Base-by-base conservation (phyloP, 2,329 filamentous ascomycete species). In the Colletotrichum euphorbiae region DNA sequence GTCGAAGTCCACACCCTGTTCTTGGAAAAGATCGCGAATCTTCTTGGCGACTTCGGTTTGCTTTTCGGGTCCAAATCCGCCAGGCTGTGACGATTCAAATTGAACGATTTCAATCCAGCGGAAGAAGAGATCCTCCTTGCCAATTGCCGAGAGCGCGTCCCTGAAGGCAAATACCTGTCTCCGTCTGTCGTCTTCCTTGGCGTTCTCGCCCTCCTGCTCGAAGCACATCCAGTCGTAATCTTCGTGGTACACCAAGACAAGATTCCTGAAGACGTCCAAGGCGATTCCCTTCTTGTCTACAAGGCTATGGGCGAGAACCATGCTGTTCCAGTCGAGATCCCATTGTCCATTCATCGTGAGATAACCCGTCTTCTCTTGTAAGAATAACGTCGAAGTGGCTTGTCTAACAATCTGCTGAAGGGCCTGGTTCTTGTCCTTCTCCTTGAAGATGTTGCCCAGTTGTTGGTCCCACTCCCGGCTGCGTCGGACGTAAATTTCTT, bases 31-130 rank as follows among this genome's bases (percentile, higher is more conserved):
- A 43, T 89, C 86, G 74, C 91, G 88, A 56, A 94, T 92, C 79
- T 94, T 90, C 71, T 88, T 81, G 67, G 93, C 93, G 1, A 92
- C 90, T 48, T 84, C 86, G 63, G 87, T 83, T 79, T 97, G 93
- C 74, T 89, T 86, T 75, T 94, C 91, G 0, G 85, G 81, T 1
- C 90, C 92, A 75, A 97, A 97, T 0, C 92, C 93, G 17, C 91
- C 93, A 0, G 93, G 92, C 72, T 87, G 87, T 40, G 89, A 91
- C 46, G 92, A 91, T 80, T 97, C 94, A 74, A 89, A 97, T 80
- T 98, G 94, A 56, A 98, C 90, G 75, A 97, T 87, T 81, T 98
- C 94, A 55, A 97, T 92, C 93, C 94, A 97, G 62, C 91, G 89
- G 81, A 92, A 97, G 81, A 98, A 98, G 60, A 98, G 78, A 71